These are phyloP conservation scores for Colletotrichum ledebouriae DNA, from an alignment of 2,329 filamentous ascomycete genomes.

Conservation along the genomic window DNA sequence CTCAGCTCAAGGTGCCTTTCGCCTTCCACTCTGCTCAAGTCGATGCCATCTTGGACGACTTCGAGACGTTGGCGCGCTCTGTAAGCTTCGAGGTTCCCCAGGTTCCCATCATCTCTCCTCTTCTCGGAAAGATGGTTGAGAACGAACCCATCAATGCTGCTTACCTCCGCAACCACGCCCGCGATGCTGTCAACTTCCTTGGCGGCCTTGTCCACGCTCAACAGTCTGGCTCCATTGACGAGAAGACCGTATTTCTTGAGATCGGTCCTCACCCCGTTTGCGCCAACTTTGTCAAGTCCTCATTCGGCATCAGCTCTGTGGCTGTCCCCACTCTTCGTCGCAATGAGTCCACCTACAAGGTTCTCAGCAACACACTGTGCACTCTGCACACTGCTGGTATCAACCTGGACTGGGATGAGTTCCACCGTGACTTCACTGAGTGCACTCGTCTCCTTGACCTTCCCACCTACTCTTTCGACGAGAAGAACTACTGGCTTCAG, in stretches of 20 bases:
- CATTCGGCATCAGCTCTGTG: constrained; percentile 64
- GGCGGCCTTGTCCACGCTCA: constrained; percentile 69
- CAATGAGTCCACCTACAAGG: constrained; percentile 74
- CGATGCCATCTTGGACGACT: constrained; percentile 68
- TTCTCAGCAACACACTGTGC: constrained; percentile 68
- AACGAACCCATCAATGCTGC: constrained; percentile 63
- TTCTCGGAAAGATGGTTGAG: constrained; percentile 67
- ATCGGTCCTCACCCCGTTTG: constrained; percentile 79
- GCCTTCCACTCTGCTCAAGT: constrained; percentile 69
- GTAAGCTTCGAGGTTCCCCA: constrained; percentile 59
- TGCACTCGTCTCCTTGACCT: constrained; percentile 68
- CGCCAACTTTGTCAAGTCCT: constrained; percentile 72
- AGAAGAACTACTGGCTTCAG: constrained; percentile 78
- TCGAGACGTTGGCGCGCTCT: constrained; percentile 61
- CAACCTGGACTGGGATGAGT: constrained; percentile 78
- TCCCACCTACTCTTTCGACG: constrained; percentile 79
- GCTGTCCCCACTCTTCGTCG: constrained; percentile 73
- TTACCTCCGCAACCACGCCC: constrained; percentile 72
- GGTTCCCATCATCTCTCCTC: constrained; percentile 77
- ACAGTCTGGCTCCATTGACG: constrained; percentile 65
- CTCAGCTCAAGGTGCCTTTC: constrained; percentile 63
- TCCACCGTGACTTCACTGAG: constrained; percentile 64
- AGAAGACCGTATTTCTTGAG: constrained; percentile 77
- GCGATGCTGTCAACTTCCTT: constrained; percentile 76
- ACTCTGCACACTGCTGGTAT: constrained; percentile 72